These are phyloP conservation scores for Aspergillus baeticus DNA, from an alignment of 495 filamentous ascomycete species.

Conservation along the genomic window DNA sequence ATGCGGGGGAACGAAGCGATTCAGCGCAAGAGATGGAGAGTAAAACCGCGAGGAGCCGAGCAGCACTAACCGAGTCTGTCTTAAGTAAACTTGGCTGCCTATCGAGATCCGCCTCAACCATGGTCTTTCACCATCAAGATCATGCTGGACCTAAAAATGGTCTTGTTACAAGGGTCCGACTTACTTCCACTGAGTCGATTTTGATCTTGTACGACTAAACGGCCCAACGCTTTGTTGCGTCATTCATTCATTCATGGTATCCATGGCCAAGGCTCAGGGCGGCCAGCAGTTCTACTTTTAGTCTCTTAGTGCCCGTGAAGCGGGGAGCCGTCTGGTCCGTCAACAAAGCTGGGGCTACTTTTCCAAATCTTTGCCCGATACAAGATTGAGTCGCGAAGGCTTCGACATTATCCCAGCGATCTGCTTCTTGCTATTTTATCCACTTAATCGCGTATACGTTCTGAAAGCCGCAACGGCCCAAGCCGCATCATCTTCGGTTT, in stretches of 20 bases:
- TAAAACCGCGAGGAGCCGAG: background rate
- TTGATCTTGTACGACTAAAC: too few relatives aligned
- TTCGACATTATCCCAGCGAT: background rate
- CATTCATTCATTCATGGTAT: background rate
- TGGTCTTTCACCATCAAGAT: too few relatives aligned
- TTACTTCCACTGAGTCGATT: too few relatives aligned
- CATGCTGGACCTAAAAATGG: background rate
- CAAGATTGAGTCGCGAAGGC: background rate
- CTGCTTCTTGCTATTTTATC: conserved; percentile 4
- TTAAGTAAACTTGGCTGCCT: too few relatives aligned
- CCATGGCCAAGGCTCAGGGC: background rate
- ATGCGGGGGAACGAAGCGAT: conserved; percentile 18
- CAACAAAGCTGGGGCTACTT: background rate
- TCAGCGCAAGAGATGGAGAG: conserved; percentile 7
- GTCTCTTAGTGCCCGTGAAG: background rate
- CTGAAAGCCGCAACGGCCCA: conserved; percentile 1
- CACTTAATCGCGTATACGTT: conserved; percentile 13
- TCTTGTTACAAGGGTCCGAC: background rate
- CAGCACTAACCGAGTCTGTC: background rate
- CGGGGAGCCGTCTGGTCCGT: background rate
- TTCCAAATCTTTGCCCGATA: background rate
- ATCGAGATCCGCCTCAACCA: too few relatives aligned
- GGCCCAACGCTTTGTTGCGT: background rate
- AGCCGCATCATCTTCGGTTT: conserved; percentile 5
- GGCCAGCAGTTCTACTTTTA: background rate